phyloP scores from a whole-genome alignment of 2,329 filamentous ascomycete genomes.

The Chaetothyriales sp. region DNA sequence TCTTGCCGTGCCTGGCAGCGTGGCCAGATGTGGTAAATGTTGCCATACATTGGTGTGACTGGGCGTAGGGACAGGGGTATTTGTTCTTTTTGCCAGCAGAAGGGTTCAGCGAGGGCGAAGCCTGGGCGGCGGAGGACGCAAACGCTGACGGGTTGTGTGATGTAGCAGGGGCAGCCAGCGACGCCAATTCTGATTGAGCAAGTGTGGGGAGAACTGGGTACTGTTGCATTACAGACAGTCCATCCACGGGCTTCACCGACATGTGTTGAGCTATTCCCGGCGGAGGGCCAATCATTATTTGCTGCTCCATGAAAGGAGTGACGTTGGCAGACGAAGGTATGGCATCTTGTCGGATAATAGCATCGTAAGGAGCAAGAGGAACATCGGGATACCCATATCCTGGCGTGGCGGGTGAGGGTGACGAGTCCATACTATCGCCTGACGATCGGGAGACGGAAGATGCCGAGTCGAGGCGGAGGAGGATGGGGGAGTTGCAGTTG shows the following conservation, averaged over 20 bases:
- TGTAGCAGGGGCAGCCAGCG: constrained; percentile 6
- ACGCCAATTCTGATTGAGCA: constrained; percentile 5
- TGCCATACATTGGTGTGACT: constrained; percentile 42
- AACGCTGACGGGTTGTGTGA: constrained; percentile 4
- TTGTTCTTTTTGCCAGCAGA: constrained; percentile 39
- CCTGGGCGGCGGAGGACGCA: constrained; percentile 3
- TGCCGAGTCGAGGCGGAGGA: constrained; percentile 10
- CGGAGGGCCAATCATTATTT: constrained; percentile 10
- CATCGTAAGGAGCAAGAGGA: constrained; percentile 13
- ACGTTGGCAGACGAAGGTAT: constrained; percentile 16
- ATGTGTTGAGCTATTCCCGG: constrained; percentile 3
- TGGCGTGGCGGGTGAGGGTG: constrained; percentile 17
- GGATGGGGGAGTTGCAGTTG: constrained; percentile 8
- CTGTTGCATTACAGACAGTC: not conserved
- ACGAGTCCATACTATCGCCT: constrained; percentile 18
- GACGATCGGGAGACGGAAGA: constrained; percentile 13
- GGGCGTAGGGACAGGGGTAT: constrained; percentile 49
- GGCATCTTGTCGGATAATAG: constrained; percentile 15
- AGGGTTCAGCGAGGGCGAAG: constrained; percentile 4
- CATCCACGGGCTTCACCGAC: constrained; percentile 1
- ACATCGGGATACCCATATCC: constrained; percentile 14
- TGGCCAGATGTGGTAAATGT: constrained; percentile 54
- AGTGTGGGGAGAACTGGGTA: constrained; percentile 9
- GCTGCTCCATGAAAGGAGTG: constrained; percentile 17
- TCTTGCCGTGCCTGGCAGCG: constrained; percentile 52